Base-by-base conservation (phyloP, 2,329 filamentous ascomycete genomes). In the Penicillium sp. region DNA sequence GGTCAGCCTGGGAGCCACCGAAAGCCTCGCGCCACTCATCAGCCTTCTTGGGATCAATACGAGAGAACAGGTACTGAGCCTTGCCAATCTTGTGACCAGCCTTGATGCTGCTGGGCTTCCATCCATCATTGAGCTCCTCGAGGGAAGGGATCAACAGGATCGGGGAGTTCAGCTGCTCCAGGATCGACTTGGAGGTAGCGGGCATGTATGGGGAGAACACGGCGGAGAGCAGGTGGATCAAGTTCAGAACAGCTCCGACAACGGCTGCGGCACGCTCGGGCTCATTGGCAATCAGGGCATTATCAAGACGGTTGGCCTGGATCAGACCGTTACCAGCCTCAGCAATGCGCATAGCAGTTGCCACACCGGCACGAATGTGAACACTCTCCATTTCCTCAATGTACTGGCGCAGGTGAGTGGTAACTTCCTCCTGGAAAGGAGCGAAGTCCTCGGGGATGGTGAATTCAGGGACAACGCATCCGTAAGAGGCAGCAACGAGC, bases 151-250 rank as follows among this genome's bases (percentile, higher is more conserved):
- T 91, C 33, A 75, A 74, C 46, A 81, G 74, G 67, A 83, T 75
- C 51, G 84, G 71, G 45, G 74, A 75, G 55, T 88, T 84, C 26
- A 97, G 83, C 77, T 97, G 93, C 59, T 83, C 75, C 61, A 90
- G 84, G 64, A 97, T 96, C 29, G 85, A 85, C 56, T 82, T 82
- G 3, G 89, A 81, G 8, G 89, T 92, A n/a, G 82, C 82, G 40
- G 91, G 92, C 81, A 97, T 90, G 76, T 93, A 97, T 0, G 92
- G 92, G 50, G 86, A 85, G 54, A 92, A 83, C 42, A 96, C 77
- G 51, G 85, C 87, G 22, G 92, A 89, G 46, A 96, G 82, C 29
- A 97, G 85, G 69, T 93, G 86, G 51, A 93, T 86, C 61, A 92
- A 84, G 76, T 95, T 95, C 57, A 96, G 80, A 1, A 88, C 90